These are phyloP conservation scores for Zygosaccharomyces sapae DNA, from an alignment of 1,139 yeast species.

Conservation along the genomic window DNA sequence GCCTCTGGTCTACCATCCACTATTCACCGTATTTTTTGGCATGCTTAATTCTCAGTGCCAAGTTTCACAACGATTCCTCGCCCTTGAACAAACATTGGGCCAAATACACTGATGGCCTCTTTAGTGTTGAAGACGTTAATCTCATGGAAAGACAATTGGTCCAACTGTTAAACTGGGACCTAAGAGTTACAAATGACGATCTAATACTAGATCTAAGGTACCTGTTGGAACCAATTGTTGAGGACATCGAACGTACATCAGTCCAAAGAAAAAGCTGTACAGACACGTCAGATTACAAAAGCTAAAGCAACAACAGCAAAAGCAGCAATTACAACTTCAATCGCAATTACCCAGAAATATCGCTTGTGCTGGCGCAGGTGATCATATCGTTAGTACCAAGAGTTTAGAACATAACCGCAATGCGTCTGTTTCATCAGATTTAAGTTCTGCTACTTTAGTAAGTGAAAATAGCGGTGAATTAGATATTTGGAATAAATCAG, in stretches of 20 bases:
- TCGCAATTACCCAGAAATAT: not conserved
- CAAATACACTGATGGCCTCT: slow-evolving; percentile 67
- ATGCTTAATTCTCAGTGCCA: slow-evolving; percentile 66
- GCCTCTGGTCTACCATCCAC: slow-evolving; percentile 77
- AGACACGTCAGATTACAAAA: slow-evolving; percentile 10
- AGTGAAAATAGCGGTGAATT: slow-evolving; percentile 8
- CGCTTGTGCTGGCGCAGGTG: slow-evolving; percentile 10
- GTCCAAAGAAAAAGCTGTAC: slow-evolving; percentile 21
- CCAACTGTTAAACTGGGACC: slow-evolving; percentile 66
- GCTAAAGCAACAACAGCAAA: slow-evolving; percentile 10
- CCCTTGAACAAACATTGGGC: slow-evolving; percentile 80
- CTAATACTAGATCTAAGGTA: slow-evolving; percentile 46
- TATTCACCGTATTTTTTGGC: slow-evolving; percentile 72
- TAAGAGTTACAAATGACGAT: slow-evolving; percentile 53
- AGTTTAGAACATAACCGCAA: slow-evolving; percentile 20
- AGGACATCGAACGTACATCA: slow-evolving; percentile 45
- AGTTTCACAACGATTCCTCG: slow-evolving; percentile 71
- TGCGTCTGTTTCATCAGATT: slow-evolving; percentile 25
- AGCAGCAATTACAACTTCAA: slow-evolving; percentile 5
- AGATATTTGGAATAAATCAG: slow-evolving; percentile 11
- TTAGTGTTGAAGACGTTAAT: slow-evolving; percentile 63
- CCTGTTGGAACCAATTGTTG: slow-evolving; percentile 61
- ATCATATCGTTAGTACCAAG: slow-evolving; percentile 4
- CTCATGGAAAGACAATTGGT: slow-evolving; percentile 76
- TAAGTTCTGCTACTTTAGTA: slow-evolving; percentile 24